Percentiles rank a stretch among this genome's conserved stretches.
Conservation (phyloP, 75 land plant genomes). For the Cunninghamia lanceolata region DNA sequence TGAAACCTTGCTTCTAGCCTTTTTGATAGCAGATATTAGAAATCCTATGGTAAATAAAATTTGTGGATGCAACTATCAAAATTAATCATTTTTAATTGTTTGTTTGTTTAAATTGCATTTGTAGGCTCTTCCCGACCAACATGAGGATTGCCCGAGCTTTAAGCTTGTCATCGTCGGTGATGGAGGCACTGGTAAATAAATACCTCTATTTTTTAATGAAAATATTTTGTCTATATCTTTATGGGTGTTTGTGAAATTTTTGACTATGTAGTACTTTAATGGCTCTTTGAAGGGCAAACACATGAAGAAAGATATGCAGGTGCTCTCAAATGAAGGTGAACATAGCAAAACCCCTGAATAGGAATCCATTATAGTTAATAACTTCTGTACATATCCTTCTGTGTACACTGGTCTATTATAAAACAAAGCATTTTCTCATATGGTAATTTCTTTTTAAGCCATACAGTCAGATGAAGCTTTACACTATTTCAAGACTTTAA, state of each 20-base stretch:
- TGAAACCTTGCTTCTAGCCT: too few relatives aligned
- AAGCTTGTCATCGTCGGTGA: slow-evolving; percentile 77
- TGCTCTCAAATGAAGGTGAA: neutral
- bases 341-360: neutral
- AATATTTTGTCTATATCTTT: neutral
- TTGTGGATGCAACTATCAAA: too few relatives aligned
- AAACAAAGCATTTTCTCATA: neutral
- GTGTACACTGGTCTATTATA: neutral
- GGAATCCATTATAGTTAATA: neutral
- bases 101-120: neutral
- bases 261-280: neutral
- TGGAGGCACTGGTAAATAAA: slow-evolving; percentile 60
- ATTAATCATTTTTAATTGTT: neutral
- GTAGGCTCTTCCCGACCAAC: slow-evolving; percentile 37
- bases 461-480: neutral
- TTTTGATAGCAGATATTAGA: too few relatives aligned
- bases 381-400: neutral
- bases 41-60: too few relatives aligned
- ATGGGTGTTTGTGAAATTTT: neutral
- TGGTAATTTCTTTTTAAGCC: neutral
- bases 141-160: slow-evolving; percentile 54
- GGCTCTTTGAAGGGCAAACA: neutral
- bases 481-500: neutral
- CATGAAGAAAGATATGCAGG: neutral
- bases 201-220: neutral